These are phyloP conservation scores for Vaucheria bursata DNA, from an alignment of 352 stramenopile species.

Conservation along the genomic window DNA sequence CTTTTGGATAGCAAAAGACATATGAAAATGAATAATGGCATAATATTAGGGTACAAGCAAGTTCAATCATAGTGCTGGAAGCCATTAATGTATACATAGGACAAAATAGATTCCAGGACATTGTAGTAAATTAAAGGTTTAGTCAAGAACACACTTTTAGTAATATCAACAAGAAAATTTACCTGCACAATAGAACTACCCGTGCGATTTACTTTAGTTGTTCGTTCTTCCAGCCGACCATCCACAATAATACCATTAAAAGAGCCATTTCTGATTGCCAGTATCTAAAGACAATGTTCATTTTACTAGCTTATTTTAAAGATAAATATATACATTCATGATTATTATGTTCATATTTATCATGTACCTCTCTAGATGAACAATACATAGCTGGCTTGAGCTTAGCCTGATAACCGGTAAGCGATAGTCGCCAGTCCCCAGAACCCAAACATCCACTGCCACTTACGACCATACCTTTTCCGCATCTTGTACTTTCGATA, in stretches of 20 bases:
- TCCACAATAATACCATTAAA: not conserved
- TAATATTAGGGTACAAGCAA: too few relatives aligned
- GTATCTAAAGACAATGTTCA: not conserved
- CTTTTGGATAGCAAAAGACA: too few relatives aligned
- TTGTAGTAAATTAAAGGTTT: too few relatives aligned
- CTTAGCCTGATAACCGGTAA: conserved; percentile 38
- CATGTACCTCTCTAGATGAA: conserved; percentile 29
- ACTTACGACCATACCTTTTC: conserved; percentile 2
- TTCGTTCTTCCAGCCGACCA: too few relatives aligned
- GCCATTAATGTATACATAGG: too few relatives aligned
- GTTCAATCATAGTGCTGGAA: too few relatives aligned
- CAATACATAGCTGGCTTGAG: conserved; percentile 33
- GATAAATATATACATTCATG: not conserved
- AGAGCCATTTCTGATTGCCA: not conserved
- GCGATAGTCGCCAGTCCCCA: conserved; percentile 27
- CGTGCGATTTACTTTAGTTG: too few relatives aligned
- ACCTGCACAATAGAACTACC: too few relatives aligned
- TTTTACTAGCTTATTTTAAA: not conserved
- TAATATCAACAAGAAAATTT: too few relatives aligned
- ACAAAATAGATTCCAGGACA: too few relatives aligned
- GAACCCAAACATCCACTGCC: not conserved
- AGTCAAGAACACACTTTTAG: too few relatives aligned
- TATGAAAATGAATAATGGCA: too few relatives aligned
- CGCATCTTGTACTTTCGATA: not conserved
- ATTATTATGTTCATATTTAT: not conserved